Conservation (phyloP, 2,329 filamentous ascomycete genomes). For the Mariannaea elegans region DNA sequence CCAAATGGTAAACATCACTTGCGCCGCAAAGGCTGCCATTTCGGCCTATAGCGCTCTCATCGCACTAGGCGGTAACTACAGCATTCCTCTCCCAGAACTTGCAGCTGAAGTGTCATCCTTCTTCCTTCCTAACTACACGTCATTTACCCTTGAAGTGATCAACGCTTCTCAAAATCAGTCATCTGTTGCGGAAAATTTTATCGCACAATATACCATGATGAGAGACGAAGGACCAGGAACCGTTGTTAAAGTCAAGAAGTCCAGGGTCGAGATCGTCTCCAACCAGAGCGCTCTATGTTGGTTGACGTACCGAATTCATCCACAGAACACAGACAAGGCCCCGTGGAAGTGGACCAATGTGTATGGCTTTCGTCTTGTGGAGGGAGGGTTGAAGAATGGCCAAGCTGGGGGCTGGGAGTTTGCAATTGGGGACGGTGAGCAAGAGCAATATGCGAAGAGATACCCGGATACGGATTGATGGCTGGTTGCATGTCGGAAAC, state of each 20-base stretch:
- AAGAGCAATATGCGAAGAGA: neutral
- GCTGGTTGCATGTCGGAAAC: neutral
- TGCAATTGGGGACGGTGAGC: neutral
- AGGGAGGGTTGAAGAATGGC: neutral
- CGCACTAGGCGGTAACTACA: neutral
- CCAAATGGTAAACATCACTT: neutral
- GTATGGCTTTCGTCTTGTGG: neutral
- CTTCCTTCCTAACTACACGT: conserved; percentile 4
- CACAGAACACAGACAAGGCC: neutral
- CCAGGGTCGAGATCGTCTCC: neutral
- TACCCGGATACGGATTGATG: neutral
- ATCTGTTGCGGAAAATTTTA: neutral
- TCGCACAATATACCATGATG: neutral
- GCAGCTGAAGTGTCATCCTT: neutral
- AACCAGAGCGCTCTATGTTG: neutral
- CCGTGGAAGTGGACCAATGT: conserved; percentile 2
- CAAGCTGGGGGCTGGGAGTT: conserved; percentile 1
- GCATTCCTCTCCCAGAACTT: neutral
- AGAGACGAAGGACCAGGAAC: neutral
- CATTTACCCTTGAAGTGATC: neutral
- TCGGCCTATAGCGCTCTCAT: neutral
- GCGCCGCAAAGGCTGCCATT: neutral
- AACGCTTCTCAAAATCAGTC: neutral
- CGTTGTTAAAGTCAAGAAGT: neutral
- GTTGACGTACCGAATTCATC: neutral